Base-by-base conservation (phyloP, 2,329 filamentous ascomycete species). In the Monilinia vaccinii-corymbosi region DNA sequence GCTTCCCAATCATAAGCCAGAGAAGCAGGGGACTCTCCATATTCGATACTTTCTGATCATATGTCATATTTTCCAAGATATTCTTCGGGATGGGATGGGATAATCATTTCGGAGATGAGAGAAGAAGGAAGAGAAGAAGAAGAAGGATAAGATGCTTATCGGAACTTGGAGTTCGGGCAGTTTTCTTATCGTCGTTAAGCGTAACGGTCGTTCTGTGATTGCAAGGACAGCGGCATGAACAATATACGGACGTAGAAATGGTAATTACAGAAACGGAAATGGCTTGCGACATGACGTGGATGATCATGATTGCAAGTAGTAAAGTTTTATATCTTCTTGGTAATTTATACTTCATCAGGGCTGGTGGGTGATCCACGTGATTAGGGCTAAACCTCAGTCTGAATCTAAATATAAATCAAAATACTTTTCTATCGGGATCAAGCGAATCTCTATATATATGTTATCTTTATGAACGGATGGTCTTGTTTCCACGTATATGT, bases 11-110 rank as follows among this genome's bases (percentile, higher is more conserved):
- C 25, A 42, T 42, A 32, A 50, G 32, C n/a, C 10, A 42, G 4
- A 23, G 1, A 42, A 58, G 36, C 56, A 58, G 56, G 46, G 52
- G 56, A 58, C 56, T 51, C 34, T 23, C 13, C 14, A 44, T 46
- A 50, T 51, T 51, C 21, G 34, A 42, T 25, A 11, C 38, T 58
- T 6, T 45, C 18, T 42, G 28, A 32, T 58, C 56, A 51, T n/a
- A 49, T 58, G n/a, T 58, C 56, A 51, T 25, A 58, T 58, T 52
- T 32, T 44, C 4, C 4, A 9, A 53, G 51, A 44, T 53, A 18
- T 53, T 44, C 28, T 32, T 53, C 38, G 51, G 38, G 51, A 44
- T 53, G 25, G 18, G 25, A 28, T 28, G 51, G 44, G 28, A 28
- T 28, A 28, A 28, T 28, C 28, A 53, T 44, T 3, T 53, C 38